These are phyloP conservation scores for Peterozyma toletana DNA, from an alignment of 805 yeast genomes.

Conservation along the genomic window DNA sequence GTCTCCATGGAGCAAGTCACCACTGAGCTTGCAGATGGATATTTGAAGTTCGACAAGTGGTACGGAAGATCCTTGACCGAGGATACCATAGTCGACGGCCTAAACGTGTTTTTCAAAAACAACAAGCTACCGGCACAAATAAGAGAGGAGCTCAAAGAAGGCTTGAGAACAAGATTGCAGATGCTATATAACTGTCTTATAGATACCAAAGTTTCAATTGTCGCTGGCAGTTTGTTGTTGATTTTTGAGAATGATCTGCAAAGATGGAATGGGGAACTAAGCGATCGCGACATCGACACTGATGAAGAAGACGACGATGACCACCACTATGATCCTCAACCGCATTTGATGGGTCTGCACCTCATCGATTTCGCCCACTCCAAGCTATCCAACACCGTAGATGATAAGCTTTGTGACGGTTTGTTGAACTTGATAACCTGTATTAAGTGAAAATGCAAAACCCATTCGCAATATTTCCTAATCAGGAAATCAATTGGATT, in stretches of 20 bases:
- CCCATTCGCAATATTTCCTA: too few relatives aligned
- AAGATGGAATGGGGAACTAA: constrained; percentile 18
- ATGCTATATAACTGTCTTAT: constrained; percentile 58
- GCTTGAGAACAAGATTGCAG: constrained; percentile 54
- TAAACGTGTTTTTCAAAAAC: constrained; percentile 36
- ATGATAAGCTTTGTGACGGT: constrained; percentile 66
- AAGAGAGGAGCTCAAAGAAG: constrained; percentile 29
- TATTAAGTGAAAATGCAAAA: constrained; percentile 20
- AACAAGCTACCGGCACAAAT: constrained; percentile 23
- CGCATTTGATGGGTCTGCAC: constrained; percentile 39
- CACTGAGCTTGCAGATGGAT: constrained; percentile 24
- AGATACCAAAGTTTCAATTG: constrained; percentile 54
- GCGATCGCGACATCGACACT: constrained; percentile 23
- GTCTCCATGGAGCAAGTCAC: constrained; percentile 10
- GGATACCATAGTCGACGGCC: constrained; percentile 34
- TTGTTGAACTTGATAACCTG: constrained; percentile 49
- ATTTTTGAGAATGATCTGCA: constrained; percentile 62
- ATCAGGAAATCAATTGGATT: too few relatives aligned
- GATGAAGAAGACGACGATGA: too few relatives aligned
- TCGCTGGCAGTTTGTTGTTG: constrained; percentile 68
- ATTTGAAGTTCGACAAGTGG: constrained; percentile 50
- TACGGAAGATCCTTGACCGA: constrained; percentile 59
- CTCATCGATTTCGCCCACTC: constrained; percentile 93
- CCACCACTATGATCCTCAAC: too few relatives aligned
- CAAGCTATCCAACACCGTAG: constrained; percentile 47